A percentile compares a stretch with the other conserved stretches of the same genome.
These are phyloP conservation scores for Dovyalis caffra DNA, from an alignment of 345 rosid species.

Conservation along the genomic window DNA sequence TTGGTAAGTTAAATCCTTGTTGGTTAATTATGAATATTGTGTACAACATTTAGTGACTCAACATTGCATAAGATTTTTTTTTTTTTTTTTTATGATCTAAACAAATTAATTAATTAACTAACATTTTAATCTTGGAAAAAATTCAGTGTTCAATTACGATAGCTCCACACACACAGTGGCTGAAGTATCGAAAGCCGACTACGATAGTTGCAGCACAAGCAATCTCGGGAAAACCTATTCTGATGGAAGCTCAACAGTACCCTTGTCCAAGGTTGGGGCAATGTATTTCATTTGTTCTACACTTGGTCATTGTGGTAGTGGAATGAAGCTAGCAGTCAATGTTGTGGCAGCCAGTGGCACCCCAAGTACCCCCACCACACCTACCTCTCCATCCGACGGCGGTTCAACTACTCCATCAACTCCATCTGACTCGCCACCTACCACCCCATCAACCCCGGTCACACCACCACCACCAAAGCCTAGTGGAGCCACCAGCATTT, in stretches of 20 bases:
- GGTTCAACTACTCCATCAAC: conserved; percentile 19
- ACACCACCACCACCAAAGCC: conserved; percentile 5
- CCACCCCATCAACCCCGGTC: conserved; percentile 8
- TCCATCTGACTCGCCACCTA: conserved; percentile 25
- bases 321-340: conserved; percentile 52
- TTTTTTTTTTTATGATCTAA: neutral
- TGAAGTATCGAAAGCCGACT: conserved; percentile 30
- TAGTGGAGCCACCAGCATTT: conserved; percentile 20
- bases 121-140: neutral
- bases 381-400: conserved; percentile 16
- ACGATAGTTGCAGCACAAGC: conserved; percentile 33
- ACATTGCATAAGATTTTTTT: neutral
- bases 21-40: neutral
- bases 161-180: conserved; percentile 30
- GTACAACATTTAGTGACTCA: neutral
- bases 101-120: neutral
- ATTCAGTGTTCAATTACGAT: conserved; percentile 43
- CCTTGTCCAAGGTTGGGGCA: conserved; percentile 25
- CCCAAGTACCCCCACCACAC: conserved; percentile 10
- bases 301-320: conserved; percentile 33
- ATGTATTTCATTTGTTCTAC: conserved; percentile 58
- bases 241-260: conserved; percentile 33
- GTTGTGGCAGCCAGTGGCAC: conserved; percentile 25
- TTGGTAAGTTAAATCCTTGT: conserved; percentile 26
- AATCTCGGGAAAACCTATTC: conserved; percentile 21